These are phyloP conservation scores for Fragilariopsis cylindrus DNA, from an alignment of 108 stramenopile genomes.

Conservation along the genomic window DNA sequence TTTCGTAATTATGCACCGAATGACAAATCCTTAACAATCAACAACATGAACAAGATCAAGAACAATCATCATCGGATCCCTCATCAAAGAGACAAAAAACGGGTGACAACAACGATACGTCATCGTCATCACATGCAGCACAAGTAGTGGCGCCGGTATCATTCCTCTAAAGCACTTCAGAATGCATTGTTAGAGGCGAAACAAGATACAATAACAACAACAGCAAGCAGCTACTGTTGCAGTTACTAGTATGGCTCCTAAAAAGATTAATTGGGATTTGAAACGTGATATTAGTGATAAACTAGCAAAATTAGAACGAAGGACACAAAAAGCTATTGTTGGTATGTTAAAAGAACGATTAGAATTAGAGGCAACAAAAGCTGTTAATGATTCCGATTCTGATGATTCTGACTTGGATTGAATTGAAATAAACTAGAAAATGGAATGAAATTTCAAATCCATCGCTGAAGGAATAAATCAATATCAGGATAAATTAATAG, in stretches of 20 bases:
- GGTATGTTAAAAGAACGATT: conserved; percentile 66
- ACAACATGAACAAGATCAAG: conserved; percentile 31
- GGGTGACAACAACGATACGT: too few species aligned
- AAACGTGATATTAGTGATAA: conserved; percentile 75
- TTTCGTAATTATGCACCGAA: conserved; percentile 78
- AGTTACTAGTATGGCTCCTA: conserved; percentile 42
- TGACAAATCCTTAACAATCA: conserved; percentile 27
- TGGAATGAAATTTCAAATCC: conserved; percentile 14
- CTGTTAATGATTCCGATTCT: conserved; percentile 29
- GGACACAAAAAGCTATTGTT: conserved; percentile 80
- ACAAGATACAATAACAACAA: conserved; percentile 25
- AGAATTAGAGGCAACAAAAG: conserved; percentile 61
- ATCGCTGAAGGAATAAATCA: background rate
- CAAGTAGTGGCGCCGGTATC: background rate
- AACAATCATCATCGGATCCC: conserved; percentile 3
- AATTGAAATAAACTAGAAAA: too few species aligned
- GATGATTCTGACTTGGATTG: conserved; percentile 56
- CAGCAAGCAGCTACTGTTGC: too few species aligned
- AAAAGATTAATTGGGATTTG: conserved; percentile 89
- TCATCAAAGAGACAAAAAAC: background rate
- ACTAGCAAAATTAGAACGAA: conserved; percentile 67
- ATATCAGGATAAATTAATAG: background rate
- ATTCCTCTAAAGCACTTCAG: conserved; percentile 48
- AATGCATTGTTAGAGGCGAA: conserved; percentile 58
- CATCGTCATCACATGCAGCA: too few species aligned